phyloP scores from a whole-genome alignment of 2,329 filamentous ascomycete genomes.

The Stagonosporopsis chrysanthemi region DNA sequence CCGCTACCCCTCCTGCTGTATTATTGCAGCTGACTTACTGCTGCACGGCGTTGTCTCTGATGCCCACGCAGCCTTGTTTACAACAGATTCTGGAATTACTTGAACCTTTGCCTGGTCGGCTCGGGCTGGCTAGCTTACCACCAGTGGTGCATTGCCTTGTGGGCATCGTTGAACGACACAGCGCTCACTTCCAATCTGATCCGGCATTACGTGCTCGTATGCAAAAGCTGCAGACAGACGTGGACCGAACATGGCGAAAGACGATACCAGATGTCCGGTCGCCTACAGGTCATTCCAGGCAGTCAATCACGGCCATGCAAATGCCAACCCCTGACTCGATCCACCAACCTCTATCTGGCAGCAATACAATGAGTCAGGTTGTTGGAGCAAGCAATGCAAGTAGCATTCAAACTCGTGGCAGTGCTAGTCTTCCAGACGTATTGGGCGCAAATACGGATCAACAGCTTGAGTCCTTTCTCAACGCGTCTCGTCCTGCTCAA shows the following conservation, averaged over 20 bases:
- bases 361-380: slow-evolving; percentile 5
- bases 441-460: slow-evolving; percentile 10
- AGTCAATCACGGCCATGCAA: slow-evolving; percentile 17
- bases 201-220: slow-evolving; percentile 27
- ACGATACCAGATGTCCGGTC: slow-evolving; percentile 1
- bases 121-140: slow-evolving; percentile 38
- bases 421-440: slow-evolving; percentile 22
- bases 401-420: slow-evolving; percentile 13
- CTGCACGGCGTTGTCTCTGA: slow-evolving; percentile 31
- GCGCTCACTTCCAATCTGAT: slow-evolving; percentile 23
- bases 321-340: slow-evolving; percentile 32
- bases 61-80: slow-evolving; percentile 30
- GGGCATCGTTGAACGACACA: slow-evolving; percentile 28
- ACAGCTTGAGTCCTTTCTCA: slow-evolving; percentile 12
- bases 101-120: slow-evolving; percentile 32
- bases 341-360: slow-evolving; percentile 21
- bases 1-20: slow-evolving; percentile 36
- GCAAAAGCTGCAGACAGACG: slow-evolving; percentile 25
- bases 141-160: slow-evolving; percentile 39
- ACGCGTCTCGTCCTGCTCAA: slow-evolving; percentile 6
- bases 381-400: neutral
- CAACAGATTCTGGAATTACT: slow-evolving; percentile 33
- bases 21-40: slow-evolving; percentile 41
- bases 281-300: slow-evolving; percentile 9
- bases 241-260: slow-evolving; percentile 24